A percentile compares a stretch with the other conserved stretches of the same genome.
Conservation (phyloP, 2,329 filamentous ascomycete genomes). For the Amphichorda felina region DNA sequence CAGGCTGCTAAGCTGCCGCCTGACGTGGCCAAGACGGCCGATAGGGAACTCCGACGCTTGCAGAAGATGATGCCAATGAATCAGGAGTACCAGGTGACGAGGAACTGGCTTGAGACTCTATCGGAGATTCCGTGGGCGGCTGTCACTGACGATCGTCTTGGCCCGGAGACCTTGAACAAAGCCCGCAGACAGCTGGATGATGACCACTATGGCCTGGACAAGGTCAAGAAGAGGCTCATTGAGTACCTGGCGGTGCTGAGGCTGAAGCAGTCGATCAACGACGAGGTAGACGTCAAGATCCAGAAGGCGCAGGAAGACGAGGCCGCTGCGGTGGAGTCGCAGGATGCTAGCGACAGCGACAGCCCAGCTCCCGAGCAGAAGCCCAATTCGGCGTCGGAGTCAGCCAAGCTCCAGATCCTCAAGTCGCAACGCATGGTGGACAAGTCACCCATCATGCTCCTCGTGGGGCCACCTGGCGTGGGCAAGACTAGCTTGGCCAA, state of each 20-base stretch:
- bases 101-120: constrained; percentile 88
- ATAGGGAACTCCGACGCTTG: constrained; percentile 75
- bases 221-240: constrained; percentile 90
- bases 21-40: constrained; percentile 82
- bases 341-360: constrained; percentile 11
- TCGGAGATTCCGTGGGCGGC: constrained; percentile 89
- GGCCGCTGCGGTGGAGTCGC: constrained; percentile 13
- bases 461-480: constrained; percentile 86
- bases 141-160: constrained; percentile 75
- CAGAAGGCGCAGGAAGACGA: constrained; percentile 50
- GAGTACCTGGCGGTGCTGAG: constrained; percentile 96
- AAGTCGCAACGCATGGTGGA: constrained; percentile 79
- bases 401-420: constrained; percentile 60
- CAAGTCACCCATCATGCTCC: constrained; percentile 88
- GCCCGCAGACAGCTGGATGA: constrained; percentile 87
- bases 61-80: constrained; percentile 95
- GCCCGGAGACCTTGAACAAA: constrained; percentile 62
- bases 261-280: constrained; percentile 84
- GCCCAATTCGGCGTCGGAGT: constrained; percentile 10
- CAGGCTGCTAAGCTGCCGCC: constrained; percentile 69
- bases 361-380: constrained; percentile 10
- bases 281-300: constrained; percentile 71
- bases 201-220: constrained; percentile 92
- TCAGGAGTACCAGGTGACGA: constrained; percentile 87
- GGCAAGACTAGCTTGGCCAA: constrained; percentile 94